Conservation (phyloP, 768 basidiomycete species). For the Cyathus striatus region DNA sequence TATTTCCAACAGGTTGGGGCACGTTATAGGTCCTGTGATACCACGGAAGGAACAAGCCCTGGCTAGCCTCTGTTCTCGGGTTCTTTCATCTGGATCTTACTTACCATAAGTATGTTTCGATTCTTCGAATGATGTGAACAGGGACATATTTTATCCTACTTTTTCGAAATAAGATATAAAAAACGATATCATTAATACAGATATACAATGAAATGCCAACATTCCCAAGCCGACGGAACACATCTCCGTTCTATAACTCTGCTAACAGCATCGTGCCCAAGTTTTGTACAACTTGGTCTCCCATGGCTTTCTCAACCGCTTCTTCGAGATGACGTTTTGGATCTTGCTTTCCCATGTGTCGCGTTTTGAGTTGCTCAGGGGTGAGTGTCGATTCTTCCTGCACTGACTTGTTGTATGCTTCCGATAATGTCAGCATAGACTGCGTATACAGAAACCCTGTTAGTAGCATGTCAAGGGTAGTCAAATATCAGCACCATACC, state of each 20-base stretch:
- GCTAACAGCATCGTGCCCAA: constrained; percentile 92
- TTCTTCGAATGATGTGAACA: too few relatives aligned
- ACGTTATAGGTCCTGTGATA: constrained; percentile 30
- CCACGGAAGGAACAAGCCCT: too few relatives aligned
- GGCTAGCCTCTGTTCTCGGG: neutral
- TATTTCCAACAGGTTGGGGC: too few relatives aligned
- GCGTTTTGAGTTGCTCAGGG: constrained; percentile 89
- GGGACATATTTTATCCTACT: too few relatives aligned
- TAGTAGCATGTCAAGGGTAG: constrained; percentile 7
- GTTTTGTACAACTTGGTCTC: constrained; percentile 94
- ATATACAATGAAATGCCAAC: neutral
- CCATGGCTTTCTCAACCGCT: constrained; percentile 97
- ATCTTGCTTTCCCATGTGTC: constrained; percentile 96
- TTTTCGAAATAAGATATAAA: too few relatives aligned
- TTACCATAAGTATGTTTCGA: neutral
- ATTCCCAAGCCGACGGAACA: too few relatives aligned
- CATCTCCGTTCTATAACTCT: constrained; percentile 85
- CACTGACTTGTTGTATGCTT: constrained; percentile 95
- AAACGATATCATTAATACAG: neutral
- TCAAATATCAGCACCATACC: constrained; percentile 39
- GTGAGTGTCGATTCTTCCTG: constrained; percentile 97
- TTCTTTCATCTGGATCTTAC: neutral
- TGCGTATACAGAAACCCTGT: constrained; percentile 22
- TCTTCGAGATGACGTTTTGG: constrained; percentile 98
- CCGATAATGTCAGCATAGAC: constrained; percentile 91